A percentile compares a stretch with the other conserved stretches of the same genome.
Evolutionary conservation across 202 grass and related monocot species (phyloP).

Genomic region (Brachypodium distachyon): DNA sequence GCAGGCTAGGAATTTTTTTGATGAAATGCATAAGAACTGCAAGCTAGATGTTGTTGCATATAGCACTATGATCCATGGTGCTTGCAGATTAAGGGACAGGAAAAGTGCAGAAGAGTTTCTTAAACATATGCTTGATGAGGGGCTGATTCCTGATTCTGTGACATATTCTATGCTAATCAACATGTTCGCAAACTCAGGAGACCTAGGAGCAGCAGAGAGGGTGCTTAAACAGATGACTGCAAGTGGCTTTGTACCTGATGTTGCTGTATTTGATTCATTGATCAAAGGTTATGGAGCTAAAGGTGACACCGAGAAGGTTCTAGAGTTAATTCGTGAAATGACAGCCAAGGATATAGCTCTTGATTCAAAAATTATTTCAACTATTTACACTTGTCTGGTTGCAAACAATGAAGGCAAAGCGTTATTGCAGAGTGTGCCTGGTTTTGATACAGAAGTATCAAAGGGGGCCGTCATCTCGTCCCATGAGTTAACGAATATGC

Average conservation of each 20-base stretch:
- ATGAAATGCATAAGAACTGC: constrained; percentile 49
- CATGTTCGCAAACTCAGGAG: constrained; percentile 44
- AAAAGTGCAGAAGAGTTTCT: constrained; percentile 48
- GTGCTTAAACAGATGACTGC: constrained; percentile 62
- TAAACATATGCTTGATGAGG: constrained; percentile 48
- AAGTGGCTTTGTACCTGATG: constrained; percentile 53
- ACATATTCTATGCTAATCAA: constrained; percentile 59
- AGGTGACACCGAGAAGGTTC: constrained; percentile 34
- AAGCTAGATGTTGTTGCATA: constrained; percentile 46
- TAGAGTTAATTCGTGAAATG: constrained; percentile 62
- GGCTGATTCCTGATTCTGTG: constrained; percentile 48
- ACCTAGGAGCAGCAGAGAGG: constrained; percentile 38
- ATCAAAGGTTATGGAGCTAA: constrained; percentile 38
- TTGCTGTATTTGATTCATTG: constrained; percentile 59
- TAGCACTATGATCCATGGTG: constrained; percentile 58
- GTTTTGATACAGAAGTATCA: constrained; percentile 21
- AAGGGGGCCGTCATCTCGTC: background rate
- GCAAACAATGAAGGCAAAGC: constrained; percentile 36
- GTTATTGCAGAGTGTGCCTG: constrained; percentile 30
- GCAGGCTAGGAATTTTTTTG: constrained; percentile 43
- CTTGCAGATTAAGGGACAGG: constrained; percentile 44
- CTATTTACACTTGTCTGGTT: constrained; percentile 35
- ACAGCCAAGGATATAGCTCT: constrained; percentile 46
- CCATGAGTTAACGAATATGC: constrained; percentile 25
- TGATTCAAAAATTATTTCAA: constrained; percentile 49